Evolutionary conservation across 2,329 filamentous ascomycete genomes (phyloP).

Genomic region (Beauveria australis): DNA sequence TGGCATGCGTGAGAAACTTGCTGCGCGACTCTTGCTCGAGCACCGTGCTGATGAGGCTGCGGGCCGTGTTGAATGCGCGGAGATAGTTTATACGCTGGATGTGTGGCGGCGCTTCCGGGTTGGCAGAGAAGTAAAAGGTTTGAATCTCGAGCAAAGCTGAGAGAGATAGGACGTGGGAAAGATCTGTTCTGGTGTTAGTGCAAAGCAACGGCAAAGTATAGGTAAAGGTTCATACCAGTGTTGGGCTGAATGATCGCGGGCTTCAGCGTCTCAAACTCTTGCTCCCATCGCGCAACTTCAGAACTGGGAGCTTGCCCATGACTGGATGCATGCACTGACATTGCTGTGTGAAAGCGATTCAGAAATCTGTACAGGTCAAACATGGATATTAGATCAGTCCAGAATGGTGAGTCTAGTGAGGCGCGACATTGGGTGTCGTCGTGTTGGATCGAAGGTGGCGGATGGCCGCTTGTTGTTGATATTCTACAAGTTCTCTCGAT

Average conservation of each 20-base stretch:
- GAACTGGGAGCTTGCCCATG: conserved; percentile 38
- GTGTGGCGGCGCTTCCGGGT: conserved; percentile 28
- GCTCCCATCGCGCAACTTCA: conserved; percentile 40
- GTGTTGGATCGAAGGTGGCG: conserved; percentile 42
- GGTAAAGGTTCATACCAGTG: conserved; percentile 29
- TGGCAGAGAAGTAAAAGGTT: conserved; percentile 42
- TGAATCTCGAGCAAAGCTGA: conserved; percentile 46
- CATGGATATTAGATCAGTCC: conserved; percentile 33
- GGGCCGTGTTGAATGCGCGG: conserved; percentile 40
- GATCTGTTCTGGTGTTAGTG: conserved; percentile 25
- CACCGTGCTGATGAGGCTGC: conserved; percentile 34
- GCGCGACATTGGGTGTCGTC: conserved; percentile 36
- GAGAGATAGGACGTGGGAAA: conserved; percentile 40
- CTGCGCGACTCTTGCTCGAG: conserved; percentile 33
- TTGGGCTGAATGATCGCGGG: conserved; percentile 37
- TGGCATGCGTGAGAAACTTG: conserved; percentile 36
- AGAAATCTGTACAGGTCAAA: conserved; percentile 44
- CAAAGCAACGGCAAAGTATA: background rate
- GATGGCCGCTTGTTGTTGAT: conserved; percentile 36
- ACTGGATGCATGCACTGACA: conserved; percentile 38
- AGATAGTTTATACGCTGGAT: conserved; percentile 36
- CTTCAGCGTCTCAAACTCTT: conserved; percentile 42
- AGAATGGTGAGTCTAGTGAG: conserved; percentile 31
- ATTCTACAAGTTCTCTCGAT: conserved; percentile 20
- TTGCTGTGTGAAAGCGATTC: conserved; percentile 39